Evolutionary conservation across 1,139 yeast genomes (phyloP).

Genomic region (Citeromyces hawaiiensis): DNA sequence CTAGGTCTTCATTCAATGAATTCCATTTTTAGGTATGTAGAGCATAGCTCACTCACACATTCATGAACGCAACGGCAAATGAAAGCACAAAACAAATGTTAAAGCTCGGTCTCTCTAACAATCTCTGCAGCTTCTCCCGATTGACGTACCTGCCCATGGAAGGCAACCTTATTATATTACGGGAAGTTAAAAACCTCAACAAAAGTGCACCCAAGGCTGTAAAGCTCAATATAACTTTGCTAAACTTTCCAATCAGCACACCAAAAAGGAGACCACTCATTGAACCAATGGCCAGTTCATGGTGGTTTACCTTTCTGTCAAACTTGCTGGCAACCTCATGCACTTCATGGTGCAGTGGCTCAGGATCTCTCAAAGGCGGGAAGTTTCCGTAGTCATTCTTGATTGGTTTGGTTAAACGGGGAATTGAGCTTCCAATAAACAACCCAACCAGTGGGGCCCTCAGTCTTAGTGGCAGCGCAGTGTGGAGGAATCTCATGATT

Average conservation of each 20-base stretch:
- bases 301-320: slow-evolving; percentile 36
- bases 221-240: slow-evolving; percentile 40
- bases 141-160: slow-evolving; percentile 20
- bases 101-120: slow-evolving; percentile 53
- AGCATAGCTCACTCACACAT: slow-evolving; percentile 5
- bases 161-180: slow-evolving; percentile 40
- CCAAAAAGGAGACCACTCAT: slow-evolving; percentile 54
- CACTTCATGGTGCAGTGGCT: not conserved
- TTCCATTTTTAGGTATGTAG: too few species aligned
- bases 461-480: not conserved
- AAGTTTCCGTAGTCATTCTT: not conserved
- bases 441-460: not conserved
- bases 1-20: too few species aligned
- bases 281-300: slow-evolving; percentile 58
- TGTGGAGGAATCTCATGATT: not conserved
- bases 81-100: slow-evolving; percentile 45
- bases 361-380: slow-evolving; percentile 6
- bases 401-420: not conserved
- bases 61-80: slow-evolving; percentile 34
- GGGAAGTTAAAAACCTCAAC: slow-evolving; percentile 43
- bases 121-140: slow-evolving; percentile 29
- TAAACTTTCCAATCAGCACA: slow-evolving; percentile 49
- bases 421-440: not conserved
- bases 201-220: slow-evolving; percentile 32
- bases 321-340: slow-evolving; percentile 16